phyloP scores from a whole-genome alignment of 176 grass and related monocot genomes.

The Ensete ventricosum region DNA sequence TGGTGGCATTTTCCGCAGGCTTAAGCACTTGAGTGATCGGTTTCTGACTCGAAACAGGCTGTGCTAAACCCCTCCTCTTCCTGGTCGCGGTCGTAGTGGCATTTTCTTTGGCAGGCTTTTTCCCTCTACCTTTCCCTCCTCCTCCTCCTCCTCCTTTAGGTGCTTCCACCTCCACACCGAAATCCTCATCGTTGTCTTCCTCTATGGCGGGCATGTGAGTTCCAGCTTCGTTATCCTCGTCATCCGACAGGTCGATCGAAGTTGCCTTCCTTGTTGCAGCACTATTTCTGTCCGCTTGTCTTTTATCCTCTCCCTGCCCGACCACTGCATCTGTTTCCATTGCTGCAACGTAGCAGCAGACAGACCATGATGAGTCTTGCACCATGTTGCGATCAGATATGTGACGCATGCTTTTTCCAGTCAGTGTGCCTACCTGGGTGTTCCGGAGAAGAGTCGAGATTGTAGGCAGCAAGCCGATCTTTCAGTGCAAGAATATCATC shows the following conservation, averaged over 20 bases:
- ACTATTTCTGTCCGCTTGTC: conserved; percentile 36
- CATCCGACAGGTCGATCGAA: conserved; percentile 28
- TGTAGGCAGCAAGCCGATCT: conserved; percentile 35
- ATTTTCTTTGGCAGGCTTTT: conserved; percentile 29
- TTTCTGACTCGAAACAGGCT: conserved; percentile 21
- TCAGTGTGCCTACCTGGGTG: conserved; percentile 18
- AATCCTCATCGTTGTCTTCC: conserved; percentile 26
- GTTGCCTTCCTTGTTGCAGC: conserved; percentile 32
- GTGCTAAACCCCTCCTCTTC: conserved; percentile 29
- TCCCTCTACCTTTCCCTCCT: conserved; percentile 35
- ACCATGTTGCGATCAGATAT: neutral
- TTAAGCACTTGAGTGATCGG: conserved; percentile 35
- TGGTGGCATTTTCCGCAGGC: conserved; percentile 17
- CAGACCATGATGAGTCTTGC: neutral
- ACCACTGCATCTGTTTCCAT: conserved; percentile 15
- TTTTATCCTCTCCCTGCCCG: conserved; percentile 11
- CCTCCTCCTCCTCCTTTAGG: conserved; percentile 18
- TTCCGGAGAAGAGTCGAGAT: conserved; percentile 28
- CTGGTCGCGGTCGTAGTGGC: conserved; percentile 1
- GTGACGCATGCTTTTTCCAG: neutral
- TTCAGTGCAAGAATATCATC: conserved; percentile 29
- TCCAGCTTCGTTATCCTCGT: conserved; percentile 2
- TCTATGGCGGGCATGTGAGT: neutral
- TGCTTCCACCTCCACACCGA: conserved; percentile 12
- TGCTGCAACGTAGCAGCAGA: neutral